Evolutionary conservation across 495 filamentous ascomycete species (phyloP).

Genomic region (Podospora bellae-mahoneyi): DNA sequence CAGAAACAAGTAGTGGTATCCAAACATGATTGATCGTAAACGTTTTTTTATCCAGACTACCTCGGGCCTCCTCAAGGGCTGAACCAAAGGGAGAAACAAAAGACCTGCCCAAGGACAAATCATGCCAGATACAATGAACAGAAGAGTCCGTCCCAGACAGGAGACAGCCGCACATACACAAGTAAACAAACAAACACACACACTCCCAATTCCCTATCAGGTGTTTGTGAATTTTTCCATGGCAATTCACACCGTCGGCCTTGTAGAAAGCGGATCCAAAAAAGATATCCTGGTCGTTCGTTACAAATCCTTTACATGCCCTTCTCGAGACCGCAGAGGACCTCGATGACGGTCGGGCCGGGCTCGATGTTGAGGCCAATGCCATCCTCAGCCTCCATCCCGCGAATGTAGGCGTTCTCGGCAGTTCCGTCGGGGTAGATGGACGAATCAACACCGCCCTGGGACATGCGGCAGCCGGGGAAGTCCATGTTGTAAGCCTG

Average conservation of each 20-base stretch:
- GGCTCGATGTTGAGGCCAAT: conserved; percentile 35
- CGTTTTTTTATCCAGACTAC: background rate
- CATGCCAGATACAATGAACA: conserved; percentile 6
- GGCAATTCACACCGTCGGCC: conserved; percentile 20
- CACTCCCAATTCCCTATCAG: conserved; percentile 21
- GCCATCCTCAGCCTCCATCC: conserved; percentile 36
- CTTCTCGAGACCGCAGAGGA: conserved; percentile 28
- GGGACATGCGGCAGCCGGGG: conserved; percentile 36
- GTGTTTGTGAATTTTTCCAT: conserved; percentile 12
- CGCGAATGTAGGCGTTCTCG: conserved; percentile 37
- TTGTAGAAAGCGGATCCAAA: conserved; percentile 18
- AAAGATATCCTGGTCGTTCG: background rate
- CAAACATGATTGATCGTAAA: background rate
- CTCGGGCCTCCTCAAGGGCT: background rate
- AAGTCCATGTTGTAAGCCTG: conserved; percentile 31
- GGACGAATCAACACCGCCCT: conserved; percentile 32
- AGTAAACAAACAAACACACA: conserved; percentile 12
- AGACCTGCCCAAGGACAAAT: background rate
- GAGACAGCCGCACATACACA: conserved; percentile 10
- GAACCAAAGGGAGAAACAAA: background rate
- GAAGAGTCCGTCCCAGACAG: conserved; percentile 2
- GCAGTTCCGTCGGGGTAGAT: conserved; percentile 34
- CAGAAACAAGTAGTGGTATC: background rate
- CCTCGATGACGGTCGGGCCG: conserved; percentile 19
- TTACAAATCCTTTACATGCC: background rate